These are phyloP conservation scores for Ogataea nakhonphanomensis DNA, from an alignment of 805 yeast species.

Conservation along the genomic window DNA sequence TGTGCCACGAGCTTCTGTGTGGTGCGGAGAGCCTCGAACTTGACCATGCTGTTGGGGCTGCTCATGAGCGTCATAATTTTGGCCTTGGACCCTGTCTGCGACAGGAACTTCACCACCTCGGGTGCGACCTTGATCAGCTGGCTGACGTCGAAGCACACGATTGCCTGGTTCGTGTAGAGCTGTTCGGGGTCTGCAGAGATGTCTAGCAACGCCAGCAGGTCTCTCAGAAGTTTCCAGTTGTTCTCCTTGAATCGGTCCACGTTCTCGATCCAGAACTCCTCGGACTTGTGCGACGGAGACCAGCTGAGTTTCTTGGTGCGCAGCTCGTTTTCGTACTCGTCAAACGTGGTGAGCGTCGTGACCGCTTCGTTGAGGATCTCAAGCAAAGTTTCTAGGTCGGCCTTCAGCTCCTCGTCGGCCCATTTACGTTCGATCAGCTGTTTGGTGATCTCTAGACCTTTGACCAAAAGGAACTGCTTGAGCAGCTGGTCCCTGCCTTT, in stretches of 20 bases:
- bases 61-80: constrained; percentile 82
- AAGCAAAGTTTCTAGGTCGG: constrained; percentile 59
- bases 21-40: constrained; percentile 91
- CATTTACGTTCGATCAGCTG: constrained; percentile 83
- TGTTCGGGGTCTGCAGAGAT: constrained; percentile 29
- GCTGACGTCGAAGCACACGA: constrained; percentile 65
- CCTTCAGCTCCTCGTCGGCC: constrained; percentile 87
- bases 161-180: constrained; percentile 43
- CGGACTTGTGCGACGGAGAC: constrained; percentile 90
- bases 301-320: constrained; percentile 73
- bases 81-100: constrained; percentile 61
- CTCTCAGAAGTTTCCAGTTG: constrained; percentile 68
- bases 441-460: constrained; percentile 65
- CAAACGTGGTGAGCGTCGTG: constrained; percentile 81
- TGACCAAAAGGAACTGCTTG: constrained; percentile 67
- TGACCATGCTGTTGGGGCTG: constrained; percentile 78
- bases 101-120: constrained; percentile 53
- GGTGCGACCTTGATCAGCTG: constrained; percentile 60
- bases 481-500: constrained; percentile 44
- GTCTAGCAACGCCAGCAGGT: constrained; percentile 52
- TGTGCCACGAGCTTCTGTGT: constrained; percentile 93
- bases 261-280: constrained; percentile 89
- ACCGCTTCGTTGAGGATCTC: constrained; percentile 68
- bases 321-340: constrained; percentile 84
- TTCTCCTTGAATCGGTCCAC: constrained; percentile 69